Evolutionary conservation across 73 alveolate genomes (phyloP), one percentile per base, ranked within the genome.

Genomic region (Paramecium tetraurelia): DNA sequence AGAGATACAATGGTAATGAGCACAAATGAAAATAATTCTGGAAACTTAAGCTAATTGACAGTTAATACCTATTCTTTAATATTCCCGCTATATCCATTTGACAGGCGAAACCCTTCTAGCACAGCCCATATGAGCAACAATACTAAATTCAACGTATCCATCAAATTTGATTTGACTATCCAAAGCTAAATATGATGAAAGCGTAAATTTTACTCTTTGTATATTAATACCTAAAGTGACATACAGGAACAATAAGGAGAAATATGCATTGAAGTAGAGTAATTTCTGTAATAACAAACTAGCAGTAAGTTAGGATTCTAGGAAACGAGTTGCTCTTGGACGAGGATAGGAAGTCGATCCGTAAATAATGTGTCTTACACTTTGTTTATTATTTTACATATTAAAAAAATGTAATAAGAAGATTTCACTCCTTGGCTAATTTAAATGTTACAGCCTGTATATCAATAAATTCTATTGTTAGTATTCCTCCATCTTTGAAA

Each of bases 1-100:
- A 80, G 57, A 35, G 76, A 43, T 63, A 80, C 57, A 24, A 80
- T 44, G 7, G 90, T 80, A 20, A 80, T 80, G 1, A 80, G 33
- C 10, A 80, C 70, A 48, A 80, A 80, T 44, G 90, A 80, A 22
- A 80, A 80, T 44, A 80, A 46, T 10, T 80, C 90, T 44, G 90
- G 90, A 14, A 80, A 80, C 87, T 75, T 38, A 38, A 53, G 69
- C 38, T 33, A 29, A 38, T 29, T 33, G 27, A 18, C 5, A 10
- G 8, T 38, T 21, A 75, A 35, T 75, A 75, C 87, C 29, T 80
- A 80, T 80, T 80, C 90, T 44, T 80, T 80, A 22, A 80, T 80
- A 80, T 80, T 80, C 18, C 90, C 90, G 46, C 90, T 80, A 80
- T 80, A 80, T 44, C 90, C 90, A 43, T 80, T 80, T 80, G 46